Conservation (phyloP, 2,329 filamentous ascomycete genomes). For the Cercospora janseana region DNA sequence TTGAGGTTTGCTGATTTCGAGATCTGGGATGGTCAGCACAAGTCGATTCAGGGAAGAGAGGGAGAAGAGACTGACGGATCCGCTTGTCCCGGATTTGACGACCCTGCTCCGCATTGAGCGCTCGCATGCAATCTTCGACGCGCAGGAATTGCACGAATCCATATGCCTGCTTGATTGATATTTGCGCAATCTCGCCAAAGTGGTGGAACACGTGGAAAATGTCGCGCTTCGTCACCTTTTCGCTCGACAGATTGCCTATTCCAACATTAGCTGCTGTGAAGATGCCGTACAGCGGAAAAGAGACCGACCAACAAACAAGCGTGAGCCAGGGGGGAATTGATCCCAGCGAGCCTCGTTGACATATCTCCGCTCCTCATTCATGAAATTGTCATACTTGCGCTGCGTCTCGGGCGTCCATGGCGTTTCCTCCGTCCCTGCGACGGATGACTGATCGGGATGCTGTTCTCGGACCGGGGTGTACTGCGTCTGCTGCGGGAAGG, state of each 20-base stretch:
- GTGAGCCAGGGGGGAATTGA: constrained; percentile 71
- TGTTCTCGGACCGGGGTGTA: constrained; percentile 35
- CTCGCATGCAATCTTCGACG: constrained; percentile 67
- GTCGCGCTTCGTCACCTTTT: constrained; percentile 89
- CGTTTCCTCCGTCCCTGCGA: constrained; percentile 41
- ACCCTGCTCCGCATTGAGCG: constrained; percentile 76
- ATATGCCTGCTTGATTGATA: constrained; percentile 94
- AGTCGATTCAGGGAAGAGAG: no score
- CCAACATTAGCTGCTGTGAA: constrained; percentile 22
- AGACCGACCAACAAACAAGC: constrained; percentile 73
- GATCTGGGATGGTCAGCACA: constrained; percentile 56
- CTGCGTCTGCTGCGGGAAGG: not conserved
- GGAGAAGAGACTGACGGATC: constrained; percentile 78
- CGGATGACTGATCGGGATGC: constrained; percentile 8
- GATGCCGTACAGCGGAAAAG: constrained; percentile 14
- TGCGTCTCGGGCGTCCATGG: constrained; percentile 60
- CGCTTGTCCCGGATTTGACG: constrained; percentile 81
- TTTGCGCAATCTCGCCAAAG: constrained; percentile 85
- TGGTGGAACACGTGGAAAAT: constrained; percentile 86
- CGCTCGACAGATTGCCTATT: constrained; percentile 82
- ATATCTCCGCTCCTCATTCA: constrained; percentile 70
- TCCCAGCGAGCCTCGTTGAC: constrained; percentile 79
- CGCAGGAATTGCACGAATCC: constrained; percentile 94
- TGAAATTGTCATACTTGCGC: constrained; percentile 68
- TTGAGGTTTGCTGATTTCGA: constrained; percentile 86